Evolutionary conservation across 768 basidiomycete species (phyloP).

Genomic region (Lactifluus rugatus): DNA sequence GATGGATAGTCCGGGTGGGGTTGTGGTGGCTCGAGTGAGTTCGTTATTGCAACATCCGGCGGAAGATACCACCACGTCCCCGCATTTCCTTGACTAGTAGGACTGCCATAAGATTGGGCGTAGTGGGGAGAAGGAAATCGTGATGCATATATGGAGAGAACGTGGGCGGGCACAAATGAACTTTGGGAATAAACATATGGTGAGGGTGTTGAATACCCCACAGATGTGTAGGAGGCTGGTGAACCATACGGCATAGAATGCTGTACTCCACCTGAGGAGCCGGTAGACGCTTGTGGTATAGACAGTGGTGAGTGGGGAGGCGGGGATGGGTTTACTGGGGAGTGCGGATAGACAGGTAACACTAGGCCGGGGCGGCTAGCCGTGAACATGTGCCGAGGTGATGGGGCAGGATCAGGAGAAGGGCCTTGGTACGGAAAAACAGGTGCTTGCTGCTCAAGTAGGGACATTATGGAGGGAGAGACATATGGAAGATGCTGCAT

Average conservation of each 20-base stretch:
- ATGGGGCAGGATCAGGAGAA: conserved; percentile 27
- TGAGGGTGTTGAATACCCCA: conserved; percentile 25
- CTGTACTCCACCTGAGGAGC: conserved; percentile 4
- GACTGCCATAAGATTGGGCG: conserved; percentile 23
- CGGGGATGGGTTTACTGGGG: conserved; percentile 21
- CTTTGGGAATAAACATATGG: conserved; percentile 32
- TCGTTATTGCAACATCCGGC: not conserved
- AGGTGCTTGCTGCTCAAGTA: conserved; percentile 30
- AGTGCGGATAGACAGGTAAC: conserved; percentile 1
- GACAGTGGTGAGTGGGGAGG: conserved; percentile 19
- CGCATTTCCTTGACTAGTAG: conserved; percentile 31
- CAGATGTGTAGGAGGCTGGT: conserved; percentile 20
- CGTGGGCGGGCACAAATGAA: conserved; percentile 26
- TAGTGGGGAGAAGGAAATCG: conserved; percentile 31
- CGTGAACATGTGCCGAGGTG: conserved; percentile 24
- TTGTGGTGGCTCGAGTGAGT: conserved; percentile 25
- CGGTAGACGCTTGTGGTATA: not conserved
- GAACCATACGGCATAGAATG: conserved; percentile 20
- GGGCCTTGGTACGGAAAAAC: conserved; percentile 32
- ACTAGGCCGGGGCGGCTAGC: conserved; percentile 12
- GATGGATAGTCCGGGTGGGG: conserved; percentile 28
- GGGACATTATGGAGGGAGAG: conserved; percentile 26
- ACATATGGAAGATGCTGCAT: conserved; percentile 18
- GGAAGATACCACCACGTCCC: conserved; percentile 48
- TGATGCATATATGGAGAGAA: conserved; percentile 30